Conservation (phyloP, 495 filamentous ascomycete species). For the Massariosphaeria phaeospora region DNA sequence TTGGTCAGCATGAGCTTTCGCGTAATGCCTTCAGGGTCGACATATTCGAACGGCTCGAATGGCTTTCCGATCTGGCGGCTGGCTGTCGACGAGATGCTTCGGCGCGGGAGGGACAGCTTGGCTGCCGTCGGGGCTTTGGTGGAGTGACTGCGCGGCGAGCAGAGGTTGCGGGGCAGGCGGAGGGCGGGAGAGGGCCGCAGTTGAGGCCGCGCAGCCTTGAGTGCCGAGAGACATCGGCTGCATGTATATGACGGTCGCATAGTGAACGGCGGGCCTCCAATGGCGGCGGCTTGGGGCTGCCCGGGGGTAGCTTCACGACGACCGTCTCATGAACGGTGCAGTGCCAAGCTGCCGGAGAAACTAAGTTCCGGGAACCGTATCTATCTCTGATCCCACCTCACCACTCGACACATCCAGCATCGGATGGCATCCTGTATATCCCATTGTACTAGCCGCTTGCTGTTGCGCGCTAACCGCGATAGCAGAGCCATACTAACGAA, state of each 20-base stretch:
- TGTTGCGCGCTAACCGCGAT: too few species aligned
- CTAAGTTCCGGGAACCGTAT: too few species aligned
- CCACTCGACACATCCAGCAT: too few species aligned
- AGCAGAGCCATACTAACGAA: too few species aligned
- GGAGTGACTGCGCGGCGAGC: background rate
- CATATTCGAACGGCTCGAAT: conserved; percentile 22
- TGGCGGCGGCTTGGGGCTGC: background rate
- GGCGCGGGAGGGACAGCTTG: conserved; percentile 13
- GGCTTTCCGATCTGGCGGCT: conserved; percentile 1
- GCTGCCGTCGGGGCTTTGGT: background rate
- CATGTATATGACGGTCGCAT: conserved; percentile 3
- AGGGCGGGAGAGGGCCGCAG: background rate
- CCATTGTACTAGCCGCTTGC: too few species aligned
- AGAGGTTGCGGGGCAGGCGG: background rate
- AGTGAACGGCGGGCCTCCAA: background rate
- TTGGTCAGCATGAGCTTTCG: conserved; percentile 52
- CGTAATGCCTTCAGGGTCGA: conserved; percentile 16
- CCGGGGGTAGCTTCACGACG: too few species aligned
- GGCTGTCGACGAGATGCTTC: conserved; percentile 25
- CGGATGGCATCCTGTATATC: too few species aligned
- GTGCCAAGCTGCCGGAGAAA: too few species aligned
- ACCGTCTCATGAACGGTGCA: too few species aligned
- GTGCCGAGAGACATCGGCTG: background rate
- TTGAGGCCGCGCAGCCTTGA: conserved; percentile 2
- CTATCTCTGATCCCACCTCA: too few species aligned